Evolutionary conservation across 2,329 filamentous ascomycete genomes (phyloP).

Genomic region (Pseudogymnoascus sp.): DNA sequence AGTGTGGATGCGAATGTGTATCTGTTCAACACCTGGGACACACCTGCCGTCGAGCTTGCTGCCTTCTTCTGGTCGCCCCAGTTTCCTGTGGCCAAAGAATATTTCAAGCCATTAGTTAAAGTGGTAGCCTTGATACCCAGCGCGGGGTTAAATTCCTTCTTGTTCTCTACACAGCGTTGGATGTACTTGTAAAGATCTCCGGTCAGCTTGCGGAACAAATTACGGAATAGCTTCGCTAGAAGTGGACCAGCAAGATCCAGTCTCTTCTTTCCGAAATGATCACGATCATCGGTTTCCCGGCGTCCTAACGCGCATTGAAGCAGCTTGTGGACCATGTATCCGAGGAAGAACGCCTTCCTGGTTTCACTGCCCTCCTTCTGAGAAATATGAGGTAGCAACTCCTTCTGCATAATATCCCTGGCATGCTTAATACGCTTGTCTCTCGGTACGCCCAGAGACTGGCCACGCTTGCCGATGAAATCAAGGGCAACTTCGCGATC

Average conservation of each 20-base stretch:
- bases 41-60: conserved; percentile 86
- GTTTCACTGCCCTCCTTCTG: conserved; percentile 93
- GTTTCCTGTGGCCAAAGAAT: conserved; percentile 94
- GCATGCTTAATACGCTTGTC: conserved; percentile 90
- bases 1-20: conserved; percentile 96
- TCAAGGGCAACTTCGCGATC: conserved; percentile 90
- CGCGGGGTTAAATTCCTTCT: conserved; percentile 81
- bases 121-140: conserved; percentile 87
- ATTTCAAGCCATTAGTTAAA: conserved; percentile 88
- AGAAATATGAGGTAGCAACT: conserved; percentile 92
- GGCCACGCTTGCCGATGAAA: conserved; percentile 89
- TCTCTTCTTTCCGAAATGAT: conserved; percentile 98
- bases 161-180: conserved; percentile 83
- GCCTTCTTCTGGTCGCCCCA: conserved; percentile 99
- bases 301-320: conserved; percentile 88
- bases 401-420: conserved; percentile 91
- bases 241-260: conserved; percentile 90
- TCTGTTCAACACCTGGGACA: conserved; percentile 94
- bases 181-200: conserved; percentile 87
- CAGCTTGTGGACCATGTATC: conserved; percentile 97
- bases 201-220: conserved; percentile 83
- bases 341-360: conserved; percentile 92
- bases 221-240: conserved; percentile 91
- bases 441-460: conserved; percentile 63
- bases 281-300: conserved; percentile 90